Evolutionary conservation across 75 land plant species (phyloP).

Genomic region (Sequoia sempervirens): DNA sequence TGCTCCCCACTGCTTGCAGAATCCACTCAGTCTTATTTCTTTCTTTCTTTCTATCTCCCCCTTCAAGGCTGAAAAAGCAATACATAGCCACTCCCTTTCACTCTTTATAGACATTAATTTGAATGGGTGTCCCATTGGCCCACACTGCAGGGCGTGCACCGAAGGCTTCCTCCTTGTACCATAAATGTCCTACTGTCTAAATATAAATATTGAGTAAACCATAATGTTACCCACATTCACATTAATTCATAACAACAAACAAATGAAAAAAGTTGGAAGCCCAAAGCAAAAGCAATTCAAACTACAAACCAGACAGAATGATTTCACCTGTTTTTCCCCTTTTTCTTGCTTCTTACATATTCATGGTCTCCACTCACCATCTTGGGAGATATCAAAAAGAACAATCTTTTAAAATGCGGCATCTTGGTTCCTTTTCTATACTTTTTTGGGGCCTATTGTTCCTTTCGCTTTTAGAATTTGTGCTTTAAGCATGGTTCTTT

Average conservation of each 20-base stretch:
- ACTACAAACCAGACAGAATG: neutral
- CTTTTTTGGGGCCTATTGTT: neutral
- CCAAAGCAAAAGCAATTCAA: neutral
- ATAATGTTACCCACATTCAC: neutral
- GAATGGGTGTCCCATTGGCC: neutral
- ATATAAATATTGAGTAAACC: neutral
- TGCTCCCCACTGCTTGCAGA: conserved; percentile 10
- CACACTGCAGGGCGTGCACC: conserved; percentile 12
- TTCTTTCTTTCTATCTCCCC: neutral
- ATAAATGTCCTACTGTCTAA: neutral
- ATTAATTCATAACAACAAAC: neutral
- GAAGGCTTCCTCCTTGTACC: conserved; percentile 1
- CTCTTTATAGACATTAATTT: conserved; percentile 2
- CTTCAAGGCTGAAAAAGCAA: neutral
- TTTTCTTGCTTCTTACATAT: neutral
- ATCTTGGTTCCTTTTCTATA: neutral
- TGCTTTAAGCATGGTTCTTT: neutral
- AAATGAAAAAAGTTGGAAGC: neutral
- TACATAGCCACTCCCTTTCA: neutral
- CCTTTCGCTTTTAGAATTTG: neutral
- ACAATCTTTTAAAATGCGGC: neutral
- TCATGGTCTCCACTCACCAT: neutral
- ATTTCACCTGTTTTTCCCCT: neutral
- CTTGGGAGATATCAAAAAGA: conserved; percentile 2
- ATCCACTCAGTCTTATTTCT: conserved; percentile 6